Percentiles rank a stretch among this genome's conserved stretches.
These are phyloP conservation scores for Cordyceps militaris DNA, from an alignment of 2,329 filamentous ascomycete genomes.

Conservation along the genomic window DNA sequence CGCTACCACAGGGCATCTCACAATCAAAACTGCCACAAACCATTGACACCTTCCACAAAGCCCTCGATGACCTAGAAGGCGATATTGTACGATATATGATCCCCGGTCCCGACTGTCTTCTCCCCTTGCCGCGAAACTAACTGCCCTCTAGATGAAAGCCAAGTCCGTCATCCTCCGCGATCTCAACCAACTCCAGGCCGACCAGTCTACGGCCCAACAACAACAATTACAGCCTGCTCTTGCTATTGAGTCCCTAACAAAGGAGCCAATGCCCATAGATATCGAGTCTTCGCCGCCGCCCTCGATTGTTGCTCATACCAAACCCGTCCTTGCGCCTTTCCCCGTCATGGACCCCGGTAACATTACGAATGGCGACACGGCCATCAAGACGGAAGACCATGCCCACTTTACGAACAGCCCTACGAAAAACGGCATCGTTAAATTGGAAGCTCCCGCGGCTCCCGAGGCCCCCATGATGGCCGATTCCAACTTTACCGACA, in stretches of 20 bases:
- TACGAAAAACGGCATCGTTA: neutral
- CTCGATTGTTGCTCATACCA: constrained; percentile 2
- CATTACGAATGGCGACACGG: constrained; percentile 11
- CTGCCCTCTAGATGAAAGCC: constrained; percentile 31
- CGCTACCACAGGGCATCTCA: constrained; percentile 25
- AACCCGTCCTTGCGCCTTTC: constrained; percentile 37
- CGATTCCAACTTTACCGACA: constrained; percentile 46
- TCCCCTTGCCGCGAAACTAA: constrained; percentile 4
- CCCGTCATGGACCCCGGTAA: constrained; percentile 43
- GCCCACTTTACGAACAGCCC: neutral
- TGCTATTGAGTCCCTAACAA: constrained; percentile 29
- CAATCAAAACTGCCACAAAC: constrained; percentile 39
- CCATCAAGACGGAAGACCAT: constrained; percentile 24
- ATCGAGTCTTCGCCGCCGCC: constrained; percentile 27
- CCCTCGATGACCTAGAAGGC: constrained; percentile 49
- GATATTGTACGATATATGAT: constrained; percentile 42
- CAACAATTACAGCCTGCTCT: constrained; percentile 19
- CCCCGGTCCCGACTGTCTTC: neutral
- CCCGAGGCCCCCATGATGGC: constrained; percentile 14
- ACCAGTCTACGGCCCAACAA: constrained; percentile 18
- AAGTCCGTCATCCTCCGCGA: constrained; percentile 52
- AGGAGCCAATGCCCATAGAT: constrained; percentile 30
- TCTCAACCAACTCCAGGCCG: constrained; percentile 34
- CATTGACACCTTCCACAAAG: constrained; percentile 43
- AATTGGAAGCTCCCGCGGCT: constrained; percentile 14